Conservation (phyloP, 257 asterid genomes). For the Solanum neorickii region DNA sequence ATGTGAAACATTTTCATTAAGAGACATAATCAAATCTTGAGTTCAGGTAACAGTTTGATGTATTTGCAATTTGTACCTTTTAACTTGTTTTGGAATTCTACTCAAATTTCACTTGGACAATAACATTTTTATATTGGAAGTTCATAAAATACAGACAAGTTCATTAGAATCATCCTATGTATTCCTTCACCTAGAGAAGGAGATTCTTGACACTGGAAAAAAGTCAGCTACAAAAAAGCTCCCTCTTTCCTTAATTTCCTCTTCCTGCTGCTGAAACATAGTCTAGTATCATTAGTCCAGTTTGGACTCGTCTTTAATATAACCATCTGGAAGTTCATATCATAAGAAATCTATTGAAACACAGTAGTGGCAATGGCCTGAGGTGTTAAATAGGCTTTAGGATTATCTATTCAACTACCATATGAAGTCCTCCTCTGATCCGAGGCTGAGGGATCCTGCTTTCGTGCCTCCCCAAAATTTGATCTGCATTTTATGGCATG, state of each 20-base stretch:
- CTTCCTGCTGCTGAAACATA: neutral
- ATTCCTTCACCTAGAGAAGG: neutral
- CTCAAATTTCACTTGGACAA: neutral
- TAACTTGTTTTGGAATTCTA: neutral
- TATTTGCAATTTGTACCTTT: neutral
- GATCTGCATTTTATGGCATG: constrained; percentile 31
- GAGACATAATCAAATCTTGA: neutral
- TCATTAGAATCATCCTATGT: neutral
- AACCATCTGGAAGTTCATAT: neutral
- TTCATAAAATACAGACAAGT: neutral
- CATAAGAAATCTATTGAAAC: neutral
- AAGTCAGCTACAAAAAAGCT: neutral
- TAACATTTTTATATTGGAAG: neutral
- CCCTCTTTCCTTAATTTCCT: neutral
- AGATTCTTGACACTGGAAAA: neutral
- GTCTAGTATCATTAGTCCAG: neutral
- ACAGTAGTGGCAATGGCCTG: neutral
- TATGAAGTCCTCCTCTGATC: constrained; percentile 28
- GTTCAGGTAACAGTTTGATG: neutral
- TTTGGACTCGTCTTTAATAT: neutral
- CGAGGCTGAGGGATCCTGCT: constrained; percentile 32
- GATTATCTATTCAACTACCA: constrained; percentile 2
- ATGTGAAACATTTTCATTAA: neutral
- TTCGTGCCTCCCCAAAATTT: constrained; percentile 50
- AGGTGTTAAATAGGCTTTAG: neutral